Base-by-base conservation (phyloP, 2,329 filamentous ascomycete species). In the Harringtonia lauricola region DNA sequence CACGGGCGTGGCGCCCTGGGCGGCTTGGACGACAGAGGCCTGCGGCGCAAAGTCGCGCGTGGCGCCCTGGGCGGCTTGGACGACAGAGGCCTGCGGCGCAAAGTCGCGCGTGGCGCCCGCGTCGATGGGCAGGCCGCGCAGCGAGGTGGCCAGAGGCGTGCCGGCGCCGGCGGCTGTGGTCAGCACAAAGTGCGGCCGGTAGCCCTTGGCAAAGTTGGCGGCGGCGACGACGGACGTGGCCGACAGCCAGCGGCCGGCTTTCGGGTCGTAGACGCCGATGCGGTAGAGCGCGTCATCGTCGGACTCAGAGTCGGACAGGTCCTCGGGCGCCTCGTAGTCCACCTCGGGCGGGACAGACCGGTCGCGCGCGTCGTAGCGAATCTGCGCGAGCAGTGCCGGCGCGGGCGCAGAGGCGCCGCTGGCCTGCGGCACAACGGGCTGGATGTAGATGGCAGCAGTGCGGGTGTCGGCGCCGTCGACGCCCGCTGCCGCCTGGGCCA, bases 91-190 rank as follows among this genome's bases (percentile, higher is more conserved):
- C 63, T 76, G 68, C 36, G 79, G 76, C 0, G 76, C 76, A 62
- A 81, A 81, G 56, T 81, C 76, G 50, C 78, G 67, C 53, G 78
- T 82, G 52, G 74, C 67, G 2, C 78, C 78, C 12, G 78, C 78
- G 56, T 82, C 78, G 45, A 82, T 74, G 51, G 58, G 58, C 18
- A 76, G 69, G n/a, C 76, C 75, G 56, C 71, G 71, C 38, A 70
- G 57, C 29, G 66, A 64, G 14, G 69, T 73, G 7, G 29, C 19
- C n/a, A 28, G 24, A 13, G 29, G 15, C 14, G 12, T 15, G 10
- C 6, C 10, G 47, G 31, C 17, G 36, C 17, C 8, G 45, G 45
- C 5, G 49, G 72, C 69, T 31, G 80, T 62, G 3, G 66, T 68
- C 13, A 82, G 57, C 22, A 76, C 54, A 41, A 83, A 59, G 42